These are phyloP conservation scores for Wickerhamiella allomyrinae DNA, from an alignment of 805 yeast species.

Conservation along the genomic window DNA sequence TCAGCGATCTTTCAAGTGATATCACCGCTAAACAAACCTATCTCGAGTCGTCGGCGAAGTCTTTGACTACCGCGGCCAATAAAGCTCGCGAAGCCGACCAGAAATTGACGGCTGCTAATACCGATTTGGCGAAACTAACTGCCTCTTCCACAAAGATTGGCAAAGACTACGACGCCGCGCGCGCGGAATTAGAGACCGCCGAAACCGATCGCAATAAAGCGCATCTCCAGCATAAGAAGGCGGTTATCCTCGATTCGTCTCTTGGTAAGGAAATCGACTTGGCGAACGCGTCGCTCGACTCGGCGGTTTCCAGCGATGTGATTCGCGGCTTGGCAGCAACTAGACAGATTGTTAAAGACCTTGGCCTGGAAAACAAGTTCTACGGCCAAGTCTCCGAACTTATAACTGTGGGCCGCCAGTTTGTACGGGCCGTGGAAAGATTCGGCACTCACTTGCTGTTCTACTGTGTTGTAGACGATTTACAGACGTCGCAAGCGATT, in stretches of 20 bases:
- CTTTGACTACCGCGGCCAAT: background rate
- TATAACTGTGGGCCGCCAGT: slow-evolving; percentile 66
- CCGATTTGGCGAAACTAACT: background rate
- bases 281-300: slow-evolving; percentile 44
- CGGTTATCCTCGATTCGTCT: slow-evolving; percentile 41
- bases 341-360: slow-evolving; percentile 40
- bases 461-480: slow-evolving; percentile 80
- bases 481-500: slow-evolving; percentile 62
- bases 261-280: slow-evolving; percentile 38
- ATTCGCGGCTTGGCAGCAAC: slow-evolving; percentile 51
- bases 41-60: background rate
- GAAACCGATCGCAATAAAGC: slow-evolving; percentile 54
- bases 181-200: slow-evolving; percentile 22
- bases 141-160: slow-evolving; percentile 8
- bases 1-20: slow-evolving; percentile 18
- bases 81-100: background rate
- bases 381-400: slow-evolving; percentile 80
- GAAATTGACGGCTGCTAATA: background rate
- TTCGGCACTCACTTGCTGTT: slow-evolving; percentile 78
- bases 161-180: slow-evolving; percentile 10
- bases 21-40: slow-evolving; percentile 19
- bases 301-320: background rate
- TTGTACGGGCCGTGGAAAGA: slow-evolving; percentile 74
- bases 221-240: slow-evolving; percentile 69
- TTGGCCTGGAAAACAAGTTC: slow-evolving; percentile 47